Evolutionary conservation across 1,139 yeast genomes (phyloP).

Genomic region (Hansenula sp.): DNA sequence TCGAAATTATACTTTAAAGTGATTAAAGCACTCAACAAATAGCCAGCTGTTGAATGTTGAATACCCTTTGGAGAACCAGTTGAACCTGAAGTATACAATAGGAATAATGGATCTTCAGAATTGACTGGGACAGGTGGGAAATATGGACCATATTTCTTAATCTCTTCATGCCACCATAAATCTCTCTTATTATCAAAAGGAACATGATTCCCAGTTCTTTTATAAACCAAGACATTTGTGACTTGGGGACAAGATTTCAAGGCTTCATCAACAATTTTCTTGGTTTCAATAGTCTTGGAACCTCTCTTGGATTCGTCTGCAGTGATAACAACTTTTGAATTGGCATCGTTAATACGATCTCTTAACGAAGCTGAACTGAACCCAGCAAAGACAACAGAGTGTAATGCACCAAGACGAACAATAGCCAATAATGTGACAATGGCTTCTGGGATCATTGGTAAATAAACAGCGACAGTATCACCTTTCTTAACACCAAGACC

Average conservation of each 20-base stretch:
- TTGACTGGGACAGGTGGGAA: conserved; percentile 83
- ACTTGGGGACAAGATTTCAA: conserved; percentile 67
- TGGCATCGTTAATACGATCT: conserved; percentile 77
- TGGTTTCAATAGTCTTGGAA: conserved; percentile 78
- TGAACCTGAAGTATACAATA: conserved; percentile 93
- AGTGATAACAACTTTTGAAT: conserved; percentile 68
- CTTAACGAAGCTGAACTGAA: conserved; percentile 71
- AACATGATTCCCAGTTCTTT: conserved; percentile 71
- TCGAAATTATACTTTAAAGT: conserved; percentile 77
- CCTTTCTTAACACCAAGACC: conserved; percentile 73
- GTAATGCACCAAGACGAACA: conserved; percentile 75
- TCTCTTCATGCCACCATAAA: conserved; percentile 80
- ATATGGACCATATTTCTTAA: conserved; percentile 70
- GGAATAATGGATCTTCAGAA: conserved; percentile 90
- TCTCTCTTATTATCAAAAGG: conserved; percentile 64
- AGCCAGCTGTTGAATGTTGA: conserved; percentile 82
- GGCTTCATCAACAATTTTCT: conserved; percentile 81
- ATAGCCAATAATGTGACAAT: conserved; percentile 70
- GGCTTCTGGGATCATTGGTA: conserved; percentile 88
- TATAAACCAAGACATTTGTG: conserved; percentile 63
- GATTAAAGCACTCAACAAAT: conserved; percentile 64
- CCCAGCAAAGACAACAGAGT: conserved; percentile 84
- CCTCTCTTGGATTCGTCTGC: conserved; percentile 83
- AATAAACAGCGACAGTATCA: conserved; percentile 80
- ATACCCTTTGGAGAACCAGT: conserved; percentile 98